Conservation (phyloP, 495 filamentous ascomycete genomes). For the Amniculicola lignicola region DNA sequence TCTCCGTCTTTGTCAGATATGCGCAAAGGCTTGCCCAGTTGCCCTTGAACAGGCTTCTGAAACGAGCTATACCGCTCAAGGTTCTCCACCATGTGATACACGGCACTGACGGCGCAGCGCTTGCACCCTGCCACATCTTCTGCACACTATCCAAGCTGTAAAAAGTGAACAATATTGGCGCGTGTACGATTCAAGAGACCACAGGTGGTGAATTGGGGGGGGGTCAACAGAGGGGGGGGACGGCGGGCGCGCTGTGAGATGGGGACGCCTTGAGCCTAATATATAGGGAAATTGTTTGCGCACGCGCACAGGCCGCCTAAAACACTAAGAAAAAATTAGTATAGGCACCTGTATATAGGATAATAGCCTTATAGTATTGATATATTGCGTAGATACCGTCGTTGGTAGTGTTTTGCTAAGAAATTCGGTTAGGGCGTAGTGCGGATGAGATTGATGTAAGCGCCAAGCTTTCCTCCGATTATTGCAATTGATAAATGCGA, state of each 20-base stretch:
- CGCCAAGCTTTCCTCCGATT: no score
- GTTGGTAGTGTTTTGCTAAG: no score
- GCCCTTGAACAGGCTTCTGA: not conserved
- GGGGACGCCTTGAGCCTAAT: not conserved
- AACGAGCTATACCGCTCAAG: not conserved
- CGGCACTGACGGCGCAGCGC: not conserved
- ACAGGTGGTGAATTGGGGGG: not conserved
- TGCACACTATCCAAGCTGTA: not conserved
- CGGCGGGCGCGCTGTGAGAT: not conserved
- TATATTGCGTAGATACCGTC: no score
- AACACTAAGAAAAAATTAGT: not conserved
- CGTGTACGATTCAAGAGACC: not conserved
- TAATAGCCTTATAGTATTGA: not conserved
- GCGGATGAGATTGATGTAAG: no score
- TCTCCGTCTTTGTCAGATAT: not conserved
- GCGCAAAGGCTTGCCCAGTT: not conserved
- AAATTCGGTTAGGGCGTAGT: no score
- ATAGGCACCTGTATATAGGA: not conserved
- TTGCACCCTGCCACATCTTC: not conserved
- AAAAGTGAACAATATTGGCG: not conserved
- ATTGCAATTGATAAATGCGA: no score
- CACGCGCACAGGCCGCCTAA: not conserved
- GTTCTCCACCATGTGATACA: not conserved
- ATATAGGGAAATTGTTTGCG: no score
- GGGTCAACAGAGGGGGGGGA: not conserved